Evolutionary conservation across 1,284 basidiomycete species (phyloP).

Genomic region (Melampsora occidentalis): DNA sequence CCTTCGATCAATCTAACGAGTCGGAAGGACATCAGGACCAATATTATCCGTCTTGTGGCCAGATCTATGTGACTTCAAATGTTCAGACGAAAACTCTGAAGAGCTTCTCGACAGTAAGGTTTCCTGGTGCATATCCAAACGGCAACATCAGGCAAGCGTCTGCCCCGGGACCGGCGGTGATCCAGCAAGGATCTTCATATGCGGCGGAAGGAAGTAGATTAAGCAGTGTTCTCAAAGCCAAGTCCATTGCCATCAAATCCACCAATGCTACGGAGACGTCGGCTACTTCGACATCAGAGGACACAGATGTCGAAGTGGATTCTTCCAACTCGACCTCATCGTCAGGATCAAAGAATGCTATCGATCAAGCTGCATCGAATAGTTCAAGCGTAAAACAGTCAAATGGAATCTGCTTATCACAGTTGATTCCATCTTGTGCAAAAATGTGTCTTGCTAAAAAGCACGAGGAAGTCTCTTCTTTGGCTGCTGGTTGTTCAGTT

Average conservation of each 20-base stretch:
- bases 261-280: neutral
- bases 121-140: slow-evolving; percentile 23
- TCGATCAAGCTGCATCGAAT: neutral
- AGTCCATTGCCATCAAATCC: neutral
- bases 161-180: slow-evolving; percentile 14
- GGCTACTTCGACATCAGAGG: neutral
- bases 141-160: slow-evolving; percentile 12
- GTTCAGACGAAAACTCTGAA: neutral
- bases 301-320: neutral
- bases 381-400: neutral
- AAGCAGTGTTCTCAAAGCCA: neutral
- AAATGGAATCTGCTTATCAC: neutral
- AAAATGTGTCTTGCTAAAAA: slow-evolving; percentile 8
- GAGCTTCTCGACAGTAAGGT: neutral
- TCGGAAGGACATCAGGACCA: slow-evolving; percentile 38
- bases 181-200: neutral
- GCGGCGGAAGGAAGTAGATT: neutral
- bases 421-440: neutral
- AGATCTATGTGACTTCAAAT: slow-evolving; percentile 28
- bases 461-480: neutral
- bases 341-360: neutral
- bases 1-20: slow-evolving; percentile 19
- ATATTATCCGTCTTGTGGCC: slow-evolving; percentile 41
- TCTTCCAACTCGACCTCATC: neutral
- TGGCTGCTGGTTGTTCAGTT: neutral